A percentile compares a stretch with the other conserved stretches of the same genome.
Conservation (phyloP, 2,329 filamentous ascomycete species). For the Dactylellina drechsleri region DNA sequence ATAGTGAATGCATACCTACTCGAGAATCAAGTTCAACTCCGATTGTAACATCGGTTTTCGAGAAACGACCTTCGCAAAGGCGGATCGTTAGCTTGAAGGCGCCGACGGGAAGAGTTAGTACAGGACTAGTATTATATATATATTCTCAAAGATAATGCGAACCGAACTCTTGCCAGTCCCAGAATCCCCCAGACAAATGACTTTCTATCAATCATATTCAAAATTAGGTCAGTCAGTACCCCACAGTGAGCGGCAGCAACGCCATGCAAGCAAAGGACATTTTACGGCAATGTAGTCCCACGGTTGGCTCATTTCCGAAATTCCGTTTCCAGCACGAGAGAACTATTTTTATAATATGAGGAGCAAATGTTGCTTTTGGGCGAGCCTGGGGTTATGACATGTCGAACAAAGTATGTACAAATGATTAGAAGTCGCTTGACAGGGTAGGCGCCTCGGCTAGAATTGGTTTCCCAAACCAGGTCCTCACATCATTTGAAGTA, state of each 20-base stretch:
- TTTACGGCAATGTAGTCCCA: slow-evolving; percentile 91
- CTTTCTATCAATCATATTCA: slow-evolving; percentile 68
- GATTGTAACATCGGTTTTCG: slow-evolving; percentile 74
- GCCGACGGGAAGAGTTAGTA: slow-evolving; percentile 4
- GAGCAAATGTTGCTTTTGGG: no score
- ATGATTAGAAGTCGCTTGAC: no score
- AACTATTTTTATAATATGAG: no score
- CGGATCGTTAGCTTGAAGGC: slow-evolving; percentile 70
- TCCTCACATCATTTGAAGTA: slow-evolving; percentile 13
- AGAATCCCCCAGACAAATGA: slow-evolving; percentile 96
- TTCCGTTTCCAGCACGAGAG: no score
- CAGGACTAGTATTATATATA: slow-evolving; percentile 11
- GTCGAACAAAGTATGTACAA: no score
- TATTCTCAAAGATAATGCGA: slow-evolving; percentile 68
- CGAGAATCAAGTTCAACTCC: slow-evolving; percentile 76
- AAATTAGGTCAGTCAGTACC: background rate
- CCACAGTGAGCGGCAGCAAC: background rate
- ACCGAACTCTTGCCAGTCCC: slow-evolving; percentile 96
- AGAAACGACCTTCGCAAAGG: slow-evolving; percentile 76
- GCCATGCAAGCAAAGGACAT: background rate
- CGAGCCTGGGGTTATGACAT: no score
- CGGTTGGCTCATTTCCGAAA: slow-evolving; percentile 68
- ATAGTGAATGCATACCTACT: slow-evolving; percentile 25
- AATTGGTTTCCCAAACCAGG: slow-evolving; percentile 37
- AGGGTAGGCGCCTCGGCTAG: no score